Evolutionary conservation across 1,284 basidiomycete genomes (phyloP), one percentile per base, ranked within the genome.

Genomic region (Irpex sp.): DNA sequence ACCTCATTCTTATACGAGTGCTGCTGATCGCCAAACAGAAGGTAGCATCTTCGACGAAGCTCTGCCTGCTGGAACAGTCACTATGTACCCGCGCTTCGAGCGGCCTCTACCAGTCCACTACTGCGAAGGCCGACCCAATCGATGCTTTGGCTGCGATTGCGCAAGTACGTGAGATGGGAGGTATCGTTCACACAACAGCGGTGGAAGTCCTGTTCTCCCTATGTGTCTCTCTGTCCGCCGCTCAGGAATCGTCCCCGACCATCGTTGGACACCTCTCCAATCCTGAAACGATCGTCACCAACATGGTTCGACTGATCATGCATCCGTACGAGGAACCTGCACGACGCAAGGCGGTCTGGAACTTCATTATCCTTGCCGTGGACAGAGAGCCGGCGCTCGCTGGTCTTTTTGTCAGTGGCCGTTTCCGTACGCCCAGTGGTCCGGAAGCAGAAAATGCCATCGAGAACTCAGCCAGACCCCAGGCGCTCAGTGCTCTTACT

Each of bases 301-400:
- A 83, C 0, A 75, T 91, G 9, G 85, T 91, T 1, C 82, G 83
- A 17, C 87, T 91, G 55, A 78, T 89, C 4, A 83, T 86, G 59
- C 85, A 91, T 70, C 88, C 89, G 0, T 92, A 88, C 68, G 86
- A 90, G 49, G 89, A 92, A 52, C 78, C 86, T 8, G 72, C 81
- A 3, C 79, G 94, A 36, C 86, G 92, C 5, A 86, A 86, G 52
- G 84, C 89, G 0, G 85, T 93, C 1, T 97, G 96, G 94, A 85
- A 83, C 64, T 91, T 97, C 69, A 86, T 97, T 31, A 82, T 91
- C 0, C 82, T 93, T 11, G 89, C 94, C 2, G 87, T 96, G 19
- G 88, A 93, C 66, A 91, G 88, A 62, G 94, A 97, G 71, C 94
- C 96, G 1, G 94, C 95, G 0, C 81, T 97, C 4, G 93, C 93